These are phyloP conservation scores for Artemisia annua DNA, from an alignment of 129 eudicot species.

Conservation along the genomic window DNA sequence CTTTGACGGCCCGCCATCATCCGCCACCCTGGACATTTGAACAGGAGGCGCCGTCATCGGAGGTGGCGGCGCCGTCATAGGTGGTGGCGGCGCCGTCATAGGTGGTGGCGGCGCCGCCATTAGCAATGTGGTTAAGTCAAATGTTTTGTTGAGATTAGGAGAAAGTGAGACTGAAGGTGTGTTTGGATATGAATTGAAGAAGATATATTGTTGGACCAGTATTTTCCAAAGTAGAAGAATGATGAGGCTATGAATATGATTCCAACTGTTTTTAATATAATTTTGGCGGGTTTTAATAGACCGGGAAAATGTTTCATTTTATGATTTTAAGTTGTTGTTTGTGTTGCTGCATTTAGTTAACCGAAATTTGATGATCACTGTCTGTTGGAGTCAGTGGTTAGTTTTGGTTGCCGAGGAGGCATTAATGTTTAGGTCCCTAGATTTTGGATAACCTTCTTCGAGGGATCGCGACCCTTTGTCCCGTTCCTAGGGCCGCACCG, in stretches of 20 bases:
- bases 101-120: not conserved
- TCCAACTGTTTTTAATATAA: constrained; percentile 38
- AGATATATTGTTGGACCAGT: constrained; percentile 54
- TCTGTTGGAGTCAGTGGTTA: too few species aligned
- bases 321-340: too few species aligned
- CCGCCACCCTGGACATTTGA: too few species aligned
- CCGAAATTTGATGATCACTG: too few species aligned
- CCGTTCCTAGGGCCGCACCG: too few species aligned
- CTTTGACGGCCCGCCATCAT: too few species aligned
- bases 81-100: not conserved
- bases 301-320: constrained; percentile 23
- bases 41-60: too few species aligned
- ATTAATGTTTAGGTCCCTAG: too few species aligned
- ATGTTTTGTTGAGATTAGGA: constrained; percentile 53
- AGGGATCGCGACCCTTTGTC: too few species aligned
- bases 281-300: constrained; percentile 48
- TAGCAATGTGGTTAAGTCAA: constrained; percentile 41
- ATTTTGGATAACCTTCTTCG: too few species aligned
- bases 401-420: too few species aligned
- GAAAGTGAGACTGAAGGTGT: constrained; percentile 50
- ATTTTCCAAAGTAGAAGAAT: constrained; percentile 73
- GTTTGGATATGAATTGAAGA: constrained; percentile 47
- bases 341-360: too few species aligned
- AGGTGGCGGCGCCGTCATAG: not conserved
- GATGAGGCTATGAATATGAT: constrained; percentile 46